Base-by-base conservation (phyloP, 78 protist species). In the Pigoraptor vietnamica region DNA sequence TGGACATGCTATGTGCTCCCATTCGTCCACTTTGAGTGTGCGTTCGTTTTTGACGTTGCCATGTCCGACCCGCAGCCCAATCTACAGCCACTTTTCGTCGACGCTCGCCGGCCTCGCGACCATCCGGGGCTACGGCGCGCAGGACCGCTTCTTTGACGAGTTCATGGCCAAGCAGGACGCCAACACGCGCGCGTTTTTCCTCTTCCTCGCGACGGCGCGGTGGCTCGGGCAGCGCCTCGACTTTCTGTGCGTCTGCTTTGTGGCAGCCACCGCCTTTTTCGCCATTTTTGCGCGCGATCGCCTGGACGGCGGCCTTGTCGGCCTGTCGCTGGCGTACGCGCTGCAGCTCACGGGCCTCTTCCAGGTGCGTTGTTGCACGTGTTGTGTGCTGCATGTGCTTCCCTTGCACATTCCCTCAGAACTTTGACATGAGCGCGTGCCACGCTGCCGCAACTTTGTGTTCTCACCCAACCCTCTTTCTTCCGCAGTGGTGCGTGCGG, bases 41-140 rank as follows among this genome's bases (percentile, higher is more conserved):
- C n/a, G n/a, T n/a, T n/a, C n/a, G n/a, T n/a, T n/a, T n/a, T n/a
- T n/a, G n/a, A n/a, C n/a, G n/a, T n/a, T n/a, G n/a, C n/a, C n/a
- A n/a, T n/a, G n/a, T n/a, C n/a, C n/a, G n/a, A n/a, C n/a, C n/a
- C n/a, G n/a, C n/a, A n/a, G n/a, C n/a, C 99, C 99, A 6, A 37
- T 97, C 88, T 95, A 87, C 82, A 48, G 97, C 24, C 92, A 92
- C 55, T 98, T 98, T 94, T 29, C 94, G 9, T 98, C 95, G 56
- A 94, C 98, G 25, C 90, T 98, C 39, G 89, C 88, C 48, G 99
- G 99, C 67, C 95, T 97, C 24, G 32, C 97, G 6, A 97, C 99
- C 29, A 96, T 98, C 84, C 95, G 99, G 39, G 98, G 98, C 1
- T 97, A 93, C 89, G 32, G 32, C 84, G 35, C 14, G 34, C 21